Evolutionary conservation across 805 yeast genomes (phyloP).

Genomic region (Ogataea methylovora): DNA sequence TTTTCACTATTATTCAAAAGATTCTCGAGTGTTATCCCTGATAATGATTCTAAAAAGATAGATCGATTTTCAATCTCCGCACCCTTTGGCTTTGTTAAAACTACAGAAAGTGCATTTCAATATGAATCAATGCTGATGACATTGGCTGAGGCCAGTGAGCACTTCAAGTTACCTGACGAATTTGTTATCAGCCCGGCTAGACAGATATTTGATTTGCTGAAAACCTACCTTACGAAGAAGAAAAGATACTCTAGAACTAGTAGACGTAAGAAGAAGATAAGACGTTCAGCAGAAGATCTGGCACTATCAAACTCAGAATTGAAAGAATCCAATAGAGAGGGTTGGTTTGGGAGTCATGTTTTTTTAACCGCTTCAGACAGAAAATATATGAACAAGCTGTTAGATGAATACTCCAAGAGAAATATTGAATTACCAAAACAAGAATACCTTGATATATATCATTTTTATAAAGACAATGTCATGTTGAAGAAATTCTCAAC

Average conservation of each 20-base stretch:
- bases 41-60: too few species aligned
- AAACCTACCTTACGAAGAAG: too few species aligned
- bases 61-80: too few species aligned
- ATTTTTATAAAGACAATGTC: constrained; percentile 5
- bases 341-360: neutral
- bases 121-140: constrained; percentile 5
- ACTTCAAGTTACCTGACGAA: constrained; percentile 16
- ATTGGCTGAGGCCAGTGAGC: constrained; percentile 12
- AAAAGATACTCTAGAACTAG: too few species aligned
- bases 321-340: neutral
- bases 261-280: too few species aligned
- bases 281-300: too few species aligned
- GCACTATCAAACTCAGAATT: too few species aligned
- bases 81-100: constrained; percentile 6
- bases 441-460: constrained; percentile 6
- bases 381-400: neutral
- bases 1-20: too few species aligned
- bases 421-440: constrained; percentile 1
- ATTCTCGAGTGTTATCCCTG: too few species aligned
- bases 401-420: neutral
- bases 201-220: too few species aligned
- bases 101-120: constrained; percentile 1
- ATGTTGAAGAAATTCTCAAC: constrained; percentile 5
- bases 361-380: neutral
- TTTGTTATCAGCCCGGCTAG: too few species aligned